These are phyloP conservation scores for Zoysia japonica DNA, from an alignment of 176 grass and related monocot genomes.

Conservation along the genomic window DNA sequence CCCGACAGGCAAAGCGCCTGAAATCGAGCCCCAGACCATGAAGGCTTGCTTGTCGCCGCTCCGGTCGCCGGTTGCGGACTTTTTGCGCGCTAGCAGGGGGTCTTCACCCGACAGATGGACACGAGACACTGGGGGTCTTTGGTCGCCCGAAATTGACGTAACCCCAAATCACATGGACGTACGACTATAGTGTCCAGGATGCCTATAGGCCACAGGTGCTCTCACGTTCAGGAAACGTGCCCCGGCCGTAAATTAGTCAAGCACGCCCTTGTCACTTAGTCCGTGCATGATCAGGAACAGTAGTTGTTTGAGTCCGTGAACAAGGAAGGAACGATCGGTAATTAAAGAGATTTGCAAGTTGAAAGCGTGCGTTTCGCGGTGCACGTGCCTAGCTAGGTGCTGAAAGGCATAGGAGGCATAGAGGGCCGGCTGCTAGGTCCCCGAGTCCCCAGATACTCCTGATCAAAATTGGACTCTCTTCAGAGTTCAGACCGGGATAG, in stretches of 20 bases:
- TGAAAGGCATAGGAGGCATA: no score
- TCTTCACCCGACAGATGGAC: background rate
- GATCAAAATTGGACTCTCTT: no score
- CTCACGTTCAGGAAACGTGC: constrained; percentile 17
- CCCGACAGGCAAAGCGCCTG: constrained; percentile 44
- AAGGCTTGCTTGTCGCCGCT: background rate
- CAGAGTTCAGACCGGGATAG: no score
- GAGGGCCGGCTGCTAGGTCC: no score
- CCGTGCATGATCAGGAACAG: no score
- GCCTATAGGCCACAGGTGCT: no score
- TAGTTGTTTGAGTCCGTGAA: background rate
- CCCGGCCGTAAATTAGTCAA: background rate
- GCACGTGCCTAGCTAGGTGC: background rate
- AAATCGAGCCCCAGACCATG: constrained; percentile 43
- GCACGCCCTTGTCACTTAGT: background rate
- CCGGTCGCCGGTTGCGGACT: constrained; percentile 6
- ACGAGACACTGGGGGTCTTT: constrained; percentile 16
- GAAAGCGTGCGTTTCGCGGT: background rate
- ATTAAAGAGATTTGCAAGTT: background rate
- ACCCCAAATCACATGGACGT: constrained; percentile 35
- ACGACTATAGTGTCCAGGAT: background rate
- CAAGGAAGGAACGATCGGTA: background rate
- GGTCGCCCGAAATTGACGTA: constrained; percentile 41
- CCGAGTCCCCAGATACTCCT: no score
- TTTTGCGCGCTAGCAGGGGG: background rate